Conservation (phyloP, 768 basidiomycete species). For the Termitomyces sp. region DNA sequence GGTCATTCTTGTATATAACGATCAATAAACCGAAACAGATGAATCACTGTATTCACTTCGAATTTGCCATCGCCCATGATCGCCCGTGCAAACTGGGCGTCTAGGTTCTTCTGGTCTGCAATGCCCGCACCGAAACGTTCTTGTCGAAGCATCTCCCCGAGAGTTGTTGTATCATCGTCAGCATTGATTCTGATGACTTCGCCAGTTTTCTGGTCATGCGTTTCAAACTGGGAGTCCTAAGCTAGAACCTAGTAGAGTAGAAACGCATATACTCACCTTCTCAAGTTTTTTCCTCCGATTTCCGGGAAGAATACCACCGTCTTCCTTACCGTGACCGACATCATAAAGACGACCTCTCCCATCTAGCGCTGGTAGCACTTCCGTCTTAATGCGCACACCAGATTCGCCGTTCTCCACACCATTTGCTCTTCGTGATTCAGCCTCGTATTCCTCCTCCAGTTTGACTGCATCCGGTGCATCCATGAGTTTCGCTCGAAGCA, state of each 20-base stretch:
- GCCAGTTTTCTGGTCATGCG: slow-evolving; percentile 85
- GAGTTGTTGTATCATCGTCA: slow-evolving; percentile 81
- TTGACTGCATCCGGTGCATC: slow-evolving; percentile 67
- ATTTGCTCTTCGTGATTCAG: slow-evolving; percentile 46
- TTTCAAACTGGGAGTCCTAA: slow-evolving; percentile 57
- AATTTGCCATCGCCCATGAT: slow-evolving; percentile 89
- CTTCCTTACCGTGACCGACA: slow-evolving; percentile 73
- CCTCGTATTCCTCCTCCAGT: slow-evolving; percentile 84
- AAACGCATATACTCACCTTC: slow-evolving; percentile 37
- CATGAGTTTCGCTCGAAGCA: slow-evolving; percentile 87
- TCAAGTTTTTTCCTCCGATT: slow-evolving; percentile 81
- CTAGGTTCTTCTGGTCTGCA: slow-evolving; percentile 87
- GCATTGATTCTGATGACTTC: slow-evolving; percentile 85
- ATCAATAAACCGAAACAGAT: neutral
- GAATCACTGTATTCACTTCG: slow-evolving; percentile 40
- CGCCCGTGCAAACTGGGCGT: slow-evolving; percentile 82
- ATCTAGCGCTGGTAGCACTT: slow-evolving; percentile 88
- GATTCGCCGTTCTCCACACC: slow-evolving; percentile 34
- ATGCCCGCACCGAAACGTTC: slow-evolving; percentile 88
- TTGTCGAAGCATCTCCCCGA: slow-evolving; percentile 90
- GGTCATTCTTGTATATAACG: slow-evolving; percentile 52
- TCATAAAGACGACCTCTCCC: slow-evolving; percentile 84
- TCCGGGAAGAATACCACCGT: slow-evolving; percentile 44
- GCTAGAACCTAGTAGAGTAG: neutral
- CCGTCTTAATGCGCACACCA: slow-evolving; percentile 55